Evolutionary conservation across 176 grass and related monocot species (phyloP), one percentile per base, ranked within the genome.

Genomic region (Tuctoria greenei): DNA sequence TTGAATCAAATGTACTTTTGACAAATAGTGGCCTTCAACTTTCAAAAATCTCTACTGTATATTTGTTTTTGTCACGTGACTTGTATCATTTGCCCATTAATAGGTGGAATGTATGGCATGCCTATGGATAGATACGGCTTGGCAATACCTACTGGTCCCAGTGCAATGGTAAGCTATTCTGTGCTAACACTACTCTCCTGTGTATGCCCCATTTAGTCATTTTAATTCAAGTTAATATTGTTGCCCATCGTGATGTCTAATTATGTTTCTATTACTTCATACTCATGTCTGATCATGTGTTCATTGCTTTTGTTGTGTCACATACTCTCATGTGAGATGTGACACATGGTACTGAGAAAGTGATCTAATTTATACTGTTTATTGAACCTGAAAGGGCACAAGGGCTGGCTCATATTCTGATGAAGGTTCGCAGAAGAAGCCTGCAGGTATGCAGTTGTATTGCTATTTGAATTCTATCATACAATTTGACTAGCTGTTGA

Each of bases 31-130:
- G 17, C 39, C 23, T 8, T 12, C 8, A 39, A 55, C 36, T 25
- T 4, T 69, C 68, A 36, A 39, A 42, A 3, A 55, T 69, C 17
- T 34, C 4, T 57, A 21, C 14, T 66, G 49, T 75, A 54, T 54
- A 6, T 36, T 21, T 23, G 20, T 59, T 40, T 59, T 77, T 25
- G 27, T 52, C 27, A 69, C 2, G 21, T 43, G 61, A 4, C 15
- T 69, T 59, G 31, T 26, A 37, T 55, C 25, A 50, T 58, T 82
- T 69, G 24, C 34, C 67, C 73, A 14, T 69, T 70, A 40, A 79
- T 68, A 96, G 93, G 93, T 84, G 86, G 86, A 75, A 87, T 92
- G 84, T 96, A 96, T 57, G 87, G 93, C 58, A 84, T 92, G 73
- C 81, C 86, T 13, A 85, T 92, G 75, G 93, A 96, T 24, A 82